Base-by-base conservation (phyloP, 192 early-diverging fungal species). In the Allomyces javanicus region DNA sequence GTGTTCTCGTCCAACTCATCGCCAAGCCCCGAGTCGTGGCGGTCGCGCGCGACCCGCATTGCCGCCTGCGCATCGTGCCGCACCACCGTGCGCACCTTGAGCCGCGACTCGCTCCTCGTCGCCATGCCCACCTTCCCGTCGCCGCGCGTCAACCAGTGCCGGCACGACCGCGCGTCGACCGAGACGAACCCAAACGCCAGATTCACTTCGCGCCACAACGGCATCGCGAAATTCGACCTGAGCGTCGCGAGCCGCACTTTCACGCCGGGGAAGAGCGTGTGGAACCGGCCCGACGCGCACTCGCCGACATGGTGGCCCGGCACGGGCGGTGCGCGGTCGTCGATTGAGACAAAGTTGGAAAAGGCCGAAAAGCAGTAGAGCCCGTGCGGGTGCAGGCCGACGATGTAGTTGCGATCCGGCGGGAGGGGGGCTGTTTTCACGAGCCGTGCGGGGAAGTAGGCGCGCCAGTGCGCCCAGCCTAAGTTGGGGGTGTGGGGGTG, bases 151-250 rank as follows among this genome's bases (percentile, higher is more conserved):
- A 58, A n/a, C 50, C 50, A 58, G 50, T 14, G 12, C 2, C 50
- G 50, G 17, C 50, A 58, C 17, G 50, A 58, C 50, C 4, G 1
- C 17, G 12, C 12, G 17, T 58, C 50, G 12, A 58, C 50, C 17
- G 50, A 58, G 21, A 58, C 21, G 10, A 58, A 58, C 50, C 50
- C 50, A 14, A 14, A 58, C 17, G 50, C 50, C 26, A 27, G 50
- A 21, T 62, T 22, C 25, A 33, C 17, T 43, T 72, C 70, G 17
- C 70, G 23, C 67, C 67, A 69, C 24, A 72, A 27, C 21, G 70
- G 70, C n/a, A 69, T 58, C 55, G 66, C 62, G 63, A 76, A 76
- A 66, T 76, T 76, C 19, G 71, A 62, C 10, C 72, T 70, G 24
- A 76, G 68, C 24, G 75, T 76, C 14, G 65, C 65, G 40, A 68